Evolutionary conservation across 139 green algal genomes (phyloP).

Genomic region (Mesotaenium endlicherianum): DNA sequence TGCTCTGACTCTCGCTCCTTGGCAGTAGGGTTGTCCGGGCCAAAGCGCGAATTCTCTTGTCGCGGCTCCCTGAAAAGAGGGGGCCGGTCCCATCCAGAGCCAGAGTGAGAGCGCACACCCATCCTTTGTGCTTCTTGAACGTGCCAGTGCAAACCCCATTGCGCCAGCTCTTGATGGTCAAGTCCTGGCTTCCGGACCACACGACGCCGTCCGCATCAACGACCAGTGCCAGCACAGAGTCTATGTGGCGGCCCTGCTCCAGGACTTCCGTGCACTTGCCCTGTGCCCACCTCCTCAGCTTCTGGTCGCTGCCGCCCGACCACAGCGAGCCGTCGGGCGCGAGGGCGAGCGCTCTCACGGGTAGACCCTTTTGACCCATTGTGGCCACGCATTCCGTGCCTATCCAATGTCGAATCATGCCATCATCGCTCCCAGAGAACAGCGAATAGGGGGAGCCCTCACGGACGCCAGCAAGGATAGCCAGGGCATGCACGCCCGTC

Average conservation of each 20-base stretch:
- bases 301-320: neutral
- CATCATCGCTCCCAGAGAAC: neutral
- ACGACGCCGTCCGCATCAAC: neutral
- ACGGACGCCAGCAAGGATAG: too few relatives aligned
- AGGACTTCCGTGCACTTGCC: neutral
- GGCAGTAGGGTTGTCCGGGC: too few relatives aligned
- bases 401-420: neutral
- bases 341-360: neutral
- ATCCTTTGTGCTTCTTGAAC: neutral
- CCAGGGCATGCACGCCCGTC: too few relatives aligned
- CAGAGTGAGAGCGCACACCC: neutral
- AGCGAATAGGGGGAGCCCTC: too few relatives aligned
- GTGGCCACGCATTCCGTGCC: neutral
- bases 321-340: neutral
- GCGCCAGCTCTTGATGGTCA: neutral
- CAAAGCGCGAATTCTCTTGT: neutral
- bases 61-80: neutral
- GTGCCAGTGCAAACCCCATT: neutral
- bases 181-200: neutral
- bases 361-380: neutral
- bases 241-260: neutral
- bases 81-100: neutral
- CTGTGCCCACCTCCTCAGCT: neutral
- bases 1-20: too few relatives aligned
- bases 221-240: too few relatives aligned